Percentiles rank a stretch among this genome's conserved stretches.
These are phyloP conservation scores for Colletotrichum spinosum DNA, from an alignment of 2,329 filamentous ascomycete species.

Conservation along the genomic window DNA sequence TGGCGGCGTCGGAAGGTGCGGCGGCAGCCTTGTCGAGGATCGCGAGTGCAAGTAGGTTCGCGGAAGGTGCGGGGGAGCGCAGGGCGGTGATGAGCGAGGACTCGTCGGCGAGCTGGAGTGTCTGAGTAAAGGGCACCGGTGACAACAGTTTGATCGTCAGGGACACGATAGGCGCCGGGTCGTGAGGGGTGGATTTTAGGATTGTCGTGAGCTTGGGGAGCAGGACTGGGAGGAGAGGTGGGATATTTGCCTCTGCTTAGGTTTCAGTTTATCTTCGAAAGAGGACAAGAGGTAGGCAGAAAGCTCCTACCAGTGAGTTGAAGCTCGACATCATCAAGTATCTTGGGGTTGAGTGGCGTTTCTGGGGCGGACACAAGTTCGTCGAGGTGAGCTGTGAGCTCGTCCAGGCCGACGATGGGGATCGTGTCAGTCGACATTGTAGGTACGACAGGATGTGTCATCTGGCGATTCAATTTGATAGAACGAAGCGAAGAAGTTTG, in stretches of 20 bases:
- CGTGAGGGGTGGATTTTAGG: constrained; percentile 61
- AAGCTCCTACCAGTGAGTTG: constrained; percentile 63
- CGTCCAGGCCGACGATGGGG: constrained; percentile 64
- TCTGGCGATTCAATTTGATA: constrained; percentile 28
- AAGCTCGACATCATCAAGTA: constrained; percentile 70
- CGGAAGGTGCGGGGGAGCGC: constrained; percentile 64
- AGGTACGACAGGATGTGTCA: constrained; percentile 49
- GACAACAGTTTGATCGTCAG: constrained; percentile 67
- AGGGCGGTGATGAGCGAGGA: constrained; percentile 64
- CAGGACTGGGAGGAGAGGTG: constrained; percentile 62
- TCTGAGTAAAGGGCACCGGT: constrained; percentile 63
- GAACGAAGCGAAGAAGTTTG: constrained; percentile 29
- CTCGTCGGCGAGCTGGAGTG: constrained; percentile 63
- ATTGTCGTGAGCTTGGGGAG: constrained; percentile 66
- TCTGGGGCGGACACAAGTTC: constrained; percentile 58
- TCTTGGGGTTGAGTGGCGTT: constrained; percentile 56
- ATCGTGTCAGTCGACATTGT: constrained; percentile 53
- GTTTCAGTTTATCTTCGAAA: constrained; percentile 11
- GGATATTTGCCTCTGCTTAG: constrained; percentile 61
- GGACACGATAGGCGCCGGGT: constrained; percentile 63
- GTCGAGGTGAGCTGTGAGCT: constrained; percentile 66
- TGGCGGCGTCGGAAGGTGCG: constrained; percentile 60
- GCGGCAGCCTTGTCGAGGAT: constrained; percentile 67
- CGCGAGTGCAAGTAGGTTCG: constrained; percentile 68
- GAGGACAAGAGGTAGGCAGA: not conserved